These are phyloP conservation scores for Begonia loranthoides DNA, from an alignment of 306 rosid genomes.

Conservation along the genomic window DNA sequence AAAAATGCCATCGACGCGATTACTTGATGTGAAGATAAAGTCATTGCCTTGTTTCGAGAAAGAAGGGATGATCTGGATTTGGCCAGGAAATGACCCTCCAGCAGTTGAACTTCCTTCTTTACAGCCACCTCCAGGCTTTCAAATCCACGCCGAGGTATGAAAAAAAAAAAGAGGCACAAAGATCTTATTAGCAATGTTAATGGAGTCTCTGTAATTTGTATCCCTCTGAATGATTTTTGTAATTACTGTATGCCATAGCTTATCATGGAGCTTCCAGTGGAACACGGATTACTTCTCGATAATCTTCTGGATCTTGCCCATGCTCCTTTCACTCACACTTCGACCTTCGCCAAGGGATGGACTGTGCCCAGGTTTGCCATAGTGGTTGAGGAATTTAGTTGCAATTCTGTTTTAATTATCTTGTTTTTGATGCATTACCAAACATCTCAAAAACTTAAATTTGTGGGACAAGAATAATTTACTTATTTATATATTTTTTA, in stretches of 20 bases:
- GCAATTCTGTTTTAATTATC: background rate
- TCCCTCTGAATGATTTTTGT: constrained; percentile 9
- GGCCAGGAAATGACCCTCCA: constrained; percentile 97
- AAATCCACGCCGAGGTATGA: constrained; percentile 79
- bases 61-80: constrained; percentile 97
- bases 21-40: constrained; percentile 54
- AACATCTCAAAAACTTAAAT: no score
- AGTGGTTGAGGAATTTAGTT: background rate
- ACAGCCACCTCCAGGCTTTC: constrained; percentile 81
- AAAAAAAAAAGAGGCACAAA: background rate
- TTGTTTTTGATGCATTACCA: background rate
- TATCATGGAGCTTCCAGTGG: constrained; percentile 80
- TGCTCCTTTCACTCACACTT: constrained; percentile 97
- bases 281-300: constrained; percentile 92
- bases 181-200: no score
- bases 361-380: constrained; percentile 76
- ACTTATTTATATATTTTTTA: no score
- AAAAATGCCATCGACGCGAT: constrained; percentile 90
- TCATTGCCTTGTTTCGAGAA: constrained; percentile 87
- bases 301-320: constrained; percentile 98
- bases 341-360: constrained; percentile 99
- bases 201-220: no score
- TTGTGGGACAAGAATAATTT: no score
- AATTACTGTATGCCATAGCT: constrained; percentile 31
- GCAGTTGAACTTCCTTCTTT: constrained; percentile 58